Evolutionary conservation across 805 yeast species (phyloP).

Genomic region (Saccharomycopsis vini): DNA sequence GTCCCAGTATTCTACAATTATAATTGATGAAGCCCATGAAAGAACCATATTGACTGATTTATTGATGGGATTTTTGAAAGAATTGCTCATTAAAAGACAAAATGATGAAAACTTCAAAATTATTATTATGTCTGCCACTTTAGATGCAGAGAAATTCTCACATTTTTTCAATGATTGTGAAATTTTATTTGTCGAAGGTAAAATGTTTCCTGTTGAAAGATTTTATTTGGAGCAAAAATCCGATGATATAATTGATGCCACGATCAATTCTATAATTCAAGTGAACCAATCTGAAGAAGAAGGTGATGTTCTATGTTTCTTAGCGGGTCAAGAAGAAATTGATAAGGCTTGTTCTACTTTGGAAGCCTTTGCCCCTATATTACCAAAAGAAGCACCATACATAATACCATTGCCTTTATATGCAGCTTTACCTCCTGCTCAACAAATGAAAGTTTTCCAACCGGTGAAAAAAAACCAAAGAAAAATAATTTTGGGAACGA

Average conservation of each 20-base stretch:
- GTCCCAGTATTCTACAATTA: conserved; percentile 58
- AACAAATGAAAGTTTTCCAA: conserved; percentile 74
- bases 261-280: conserved; percentile 66
- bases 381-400: conserved; percentile 68
- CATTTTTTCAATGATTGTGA: conserved; percentile 71
- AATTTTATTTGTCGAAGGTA: conserved; percentile 82
- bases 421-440: conserved; percentile 84
- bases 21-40: conserved; percentile 97
- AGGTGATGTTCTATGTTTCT: conserved; percentile 88
- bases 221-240: conserved; percentile 53
- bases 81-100: conserved; percentile 44
- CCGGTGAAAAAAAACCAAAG: conserved; percentile 57
- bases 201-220: conserved; percentile 75
- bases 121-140: conserved; percentile 92
- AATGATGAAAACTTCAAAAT: conserved; percentile 45
- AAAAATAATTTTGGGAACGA: conserved; percentile 85
- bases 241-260: conserved; percentile 78
- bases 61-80: conserved; percentile 78
- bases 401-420: conserved; percentile 78
- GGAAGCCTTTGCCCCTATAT: conserved; percentile 47
- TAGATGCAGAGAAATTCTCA: conserved; percentile 84
- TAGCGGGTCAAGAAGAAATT: conserved; percentile 97
- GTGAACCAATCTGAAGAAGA: conserved; percentile 68
- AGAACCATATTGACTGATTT: conserved; percentile 88
- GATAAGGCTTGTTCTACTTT: conserved; percentile 69